A percentile compares a stretch with the other conserved stretches of the same genome.
These are phyloP conservation scores for Cocos nucifera DNA, from an alignment of 176 grass and related monocot genomes.

Conservation along the genomic window DNA sequence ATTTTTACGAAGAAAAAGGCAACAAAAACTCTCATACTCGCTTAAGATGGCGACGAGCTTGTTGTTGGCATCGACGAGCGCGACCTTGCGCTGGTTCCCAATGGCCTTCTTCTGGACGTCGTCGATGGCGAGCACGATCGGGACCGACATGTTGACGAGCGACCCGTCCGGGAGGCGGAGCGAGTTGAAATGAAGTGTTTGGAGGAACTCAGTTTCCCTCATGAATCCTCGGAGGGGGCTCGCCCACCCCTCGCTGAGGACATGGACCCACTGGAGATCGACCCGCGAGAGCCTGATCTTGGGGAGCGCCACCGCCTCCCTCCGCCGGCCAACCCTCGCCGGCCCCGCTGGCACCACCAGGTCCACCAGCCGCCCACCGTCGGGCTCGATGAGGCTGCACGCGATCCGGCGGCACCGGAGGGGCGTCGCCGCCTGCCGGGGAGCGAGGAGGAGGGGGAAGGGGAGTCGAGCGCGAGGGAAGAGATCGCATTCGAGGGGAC, in stretches of 20 bases:
- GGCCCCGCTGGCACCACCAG: conserved; percentile 54
- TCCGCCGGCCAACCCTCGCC: conserved; percentile 31
- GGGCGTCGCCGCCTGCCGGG: conserved; percentile 5
- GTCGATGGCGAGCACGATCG: conserved; percentile 84
- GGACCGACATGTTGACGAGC: conserved; percentile 92
- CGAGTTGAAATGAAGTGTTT: conserved; percentile 98
- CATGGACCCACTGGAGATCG: conserved; percentile 83
- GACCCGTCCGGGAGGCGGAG: conserved; percentile 59
- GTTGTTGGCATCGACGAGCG: conserved; percentile 54
- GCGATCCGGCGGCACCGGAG: not conserved
- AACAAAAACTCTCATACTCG: conserved; percentile 35
- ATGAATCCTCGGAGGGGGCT: conserved; percentile 95
- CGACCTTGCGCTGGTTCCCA: conserved; percentile 40
- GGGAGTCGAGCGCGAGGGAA: not conserved
- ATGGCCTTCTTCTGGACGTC: conserved; percentile 63
- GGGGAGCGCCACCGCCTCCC: conserved; percentile 51
- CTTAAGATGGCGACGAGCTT: conserved; percentile 55
- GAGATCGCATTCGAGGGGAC: not conserved
- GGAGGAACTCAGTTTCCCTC: conserved; percentile 97
- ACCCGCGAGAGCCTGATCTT: conserved; percentile 43
- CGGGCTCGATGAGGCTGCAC: conserved; percentile 74
- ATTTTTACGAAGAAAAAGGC: conserved; percentile 3
- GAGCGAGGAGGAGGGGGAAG: not conserved
- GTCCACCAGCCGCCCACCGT: conserved; percentile 76
- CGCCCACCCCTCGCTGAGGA: conserved; percentile 96